Conservation (phyloP, 345 rosid species). For the Ricinus communis region DNA sequence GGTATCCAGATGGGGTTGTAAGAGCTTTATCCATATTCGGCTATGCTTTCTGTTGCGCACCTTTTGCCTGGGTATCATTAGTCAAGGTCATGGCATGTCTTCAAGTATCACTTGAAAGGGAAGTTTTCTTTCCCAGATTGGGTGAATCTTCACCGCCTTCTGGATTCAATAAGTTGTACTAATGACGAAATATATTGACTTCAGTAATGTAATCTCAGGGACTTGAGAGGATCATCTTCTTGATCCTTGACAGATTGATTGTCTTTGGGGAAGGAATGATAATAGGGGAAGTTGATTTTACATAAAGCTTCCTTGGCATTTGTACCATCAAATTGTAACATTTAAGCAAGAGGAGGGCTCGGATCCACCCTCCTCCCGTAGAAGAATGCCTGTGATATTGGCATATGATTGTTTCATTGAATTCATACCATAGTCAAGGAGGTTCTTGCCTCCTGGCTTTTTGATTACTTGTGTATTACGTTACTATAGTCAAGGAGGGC, state of each 20-base stretch:
- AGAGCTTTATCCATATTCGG: conserved; percentile 71
- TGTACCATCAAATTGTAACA: neutral
- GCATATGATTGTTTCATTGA: conserved; percentile 5
- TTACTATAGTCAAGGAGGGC: too few species aligned
- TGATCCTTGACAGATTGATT: neutral
- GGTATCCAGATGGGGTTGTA: conserved; percentile 63
- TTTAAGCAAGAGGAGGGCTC: neutral
- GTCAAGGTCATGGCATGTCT: conserved; percentile 58
- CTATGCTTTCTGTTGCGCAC: conserved; percentile 76
- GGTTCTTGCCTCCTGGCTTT: neutral
- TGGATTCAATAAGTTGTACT: conserved; percentile 30
- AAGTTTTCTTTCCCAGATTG: conserved; percentile 60
- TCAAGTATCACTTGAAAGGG: conserved; percentile 71
- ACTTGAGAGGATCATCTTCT: neutral
- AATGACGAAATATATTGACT: neutral
- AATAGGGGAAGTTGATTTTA: conserved; percentile 15
- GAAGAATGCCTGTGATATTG: neutral
- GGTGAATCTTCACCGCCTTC: conserved; percentile 35
- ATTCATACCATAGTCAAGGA: neutral
- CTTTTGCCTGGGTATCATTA: conserved; percentile 59
- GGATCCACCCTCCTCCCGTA: too few species aligned
- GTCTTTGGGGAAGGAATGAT: neutral
- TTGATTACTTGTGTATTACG: neutral
- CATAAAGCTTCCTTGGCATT: neutral
- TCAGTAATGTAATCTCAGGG: neutral